Evolutionary conservation across 1,284 basidiomycete species (phyloP), one percentile per base, ranked within the genome.

Genomic region (Cryptococcus neoformans): DNA sequence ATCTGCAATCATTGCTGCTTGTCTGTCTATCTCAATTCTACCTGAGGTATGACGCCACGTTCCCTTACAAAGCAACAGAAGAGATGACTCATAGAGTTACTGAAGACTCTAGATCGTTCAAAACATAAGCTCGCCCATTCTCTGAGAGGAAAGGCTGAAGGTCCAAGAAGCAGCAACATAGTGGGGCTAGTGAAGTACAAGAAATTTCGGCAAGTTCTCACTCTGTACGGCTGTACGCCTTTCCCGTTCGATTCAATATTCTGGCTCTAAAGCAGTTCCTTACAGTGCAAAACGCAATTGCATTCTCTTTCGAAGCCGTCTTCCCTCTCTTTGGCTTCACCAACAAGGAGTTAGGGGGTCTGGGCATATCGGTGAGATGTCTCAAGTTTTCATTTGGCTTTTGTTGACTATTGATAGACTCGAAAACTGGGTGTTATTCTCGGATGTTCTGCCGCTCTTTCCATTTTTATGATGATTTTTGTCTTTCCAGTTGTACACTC

Each of bases 281-380:
- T 16, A 3, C 44, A 69, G 69, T 70, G 44, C 57, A 60, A 37
- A 69, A 73, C 39, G 63, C 54, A 0, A 62, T 72, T 21, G 64
- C 64, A 58, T 73, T 70, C 45, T 57, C 63, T 2, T 74, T 66
- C 60, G 72, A 74, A 46, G 71, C 70, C 9, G 55, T 73, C 11
- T 74, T 65, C 44, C 72, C 72, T 5, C 53, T 74, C 11, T 74
- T 69, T 48, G 64, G 65, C 0, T 74, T 70, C 51, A 73, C 70
- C 8, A 60, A 56, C 48, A 61, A 62, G 40, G 58, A 63, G 9
- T 63, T 72, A 0, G 72, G 72, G 10, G 72, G 72, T 1, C 49
- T 74, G 6, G 70, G 65, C 2, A 48, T 74, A 11, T 56, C 62
- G 0, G 72, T 74, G 42, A 60, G 69, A 55, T 9, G 1, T 41